Evolutionary conservation across 768 basidiomycete genomes (phyloP).

Genomic region (Pleurotus cornucopiae): DNA sequence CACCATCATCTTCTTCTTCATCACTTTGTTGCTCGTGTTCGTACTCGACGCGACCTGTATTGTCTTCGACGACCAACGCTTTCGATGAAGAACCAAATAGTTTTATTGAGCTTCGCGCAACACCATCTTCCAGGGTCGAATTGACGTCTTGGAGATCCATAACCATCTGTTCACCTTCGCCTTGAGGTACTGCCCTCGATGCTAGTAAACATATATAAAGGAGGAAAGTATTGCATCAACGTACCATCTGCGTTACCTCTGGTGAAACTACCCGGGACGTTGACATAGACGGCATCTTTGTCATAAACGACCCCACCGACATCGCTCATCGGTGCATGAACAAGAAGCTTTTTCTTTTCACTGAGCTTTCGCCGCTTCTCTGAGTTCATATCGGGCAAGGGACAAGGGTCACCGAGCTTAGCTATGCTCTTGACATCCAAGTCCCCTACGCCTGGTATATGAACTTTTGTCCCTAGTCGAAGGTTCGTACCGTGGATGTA

Average conservation of each 20-base stretch:
- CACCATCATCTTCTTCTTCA: slow-evolving; percentile 24
- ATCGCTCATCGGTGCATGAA: slow-evolving; percentile 99
- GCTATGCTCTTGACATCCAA: slow-evolving; percentile 70
- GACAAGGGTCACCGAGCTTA: slow-evolving; percentile 89
- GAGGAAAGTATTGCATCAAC: slow-evolving; percentile 13
- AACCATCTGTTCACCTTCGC: slow-evolving; percentile 97
- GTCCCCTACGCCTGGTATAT: slow-evolving; percentile 95
- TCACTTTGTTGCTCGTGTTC: slow-evolving; percentile 27
- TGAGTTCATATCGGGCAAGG: slow-evolving; percentile 84
- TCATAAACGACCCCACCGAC: slow-evolving; percentile 96
- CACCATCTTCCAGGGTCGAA: slow-evolving; percentile 77
- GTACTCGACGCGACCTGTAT: slow-evolving; percentile 24
- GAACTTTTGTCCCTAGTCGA: slow-evolving; percentile 71
- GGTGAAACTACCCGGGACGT: slow-evolving; percentile 93
- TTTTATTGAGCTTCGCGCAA: slow-evolving; percentile 76
- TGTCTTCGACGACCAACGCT: slow-evolving; percentile 47
- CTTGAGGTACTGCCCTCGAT: slow-evolving; percentile 56
- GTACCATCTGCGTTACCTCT: slow-evolving; percentile 64
- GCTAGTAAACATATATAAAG: too few species aligned
- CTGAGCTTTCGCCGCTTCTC: slow-evolving; percentile 91
- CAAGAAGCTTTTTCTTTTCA: slow-evolving; percentile 87
- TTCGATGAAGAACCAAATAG: slow-evolving; percentile 81
- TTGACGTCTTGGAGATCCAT: slow-evolving; percentile 90
- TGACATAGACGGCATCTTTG: slow-evolving; percentile 97
- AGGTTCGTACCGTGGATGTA: slow-evolving; percentile 91